Base-by-base conservation (phyloP, 2,329 filamentous ascomycete genomes). In the Mollisiaceae sp. region DNA sequence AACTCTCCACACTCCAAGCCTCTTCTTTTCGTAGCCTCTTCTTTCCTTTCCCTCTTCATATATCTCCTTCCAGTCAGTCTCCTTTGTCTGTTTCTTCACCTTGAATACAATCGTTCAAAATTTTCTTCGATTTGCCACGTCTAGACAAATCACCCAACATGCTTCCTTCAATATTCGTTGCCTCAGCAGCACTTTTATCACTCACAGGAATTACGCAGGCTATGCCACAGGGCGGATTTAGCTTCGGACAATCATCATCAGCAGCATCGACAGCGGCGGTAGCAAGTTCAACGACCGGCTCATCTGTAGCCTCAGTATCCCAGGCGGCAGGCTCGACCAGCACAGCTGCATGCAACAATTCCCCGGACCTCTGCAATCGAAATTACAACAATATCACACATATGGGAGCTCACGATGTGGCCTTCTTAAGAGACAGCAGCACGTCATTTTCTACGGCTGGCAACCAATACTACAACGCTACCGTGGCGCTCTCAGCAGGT, bases 321-420 rank as follows among this genome's bases (percentile, higher is more conserved):
- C 38, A 67, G 61, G 69, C 72, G 43, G 69, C 68, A 27, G 63
- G 55, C n/a, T 65, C 72, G 59, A 71, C 74, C 22, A 65, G 67
- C 36, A 71, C 72, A 52, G 67, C 67, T 45, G 73, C 73, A 32
- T 95, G 92, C 85, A 95, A 95, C 80, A 94, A 94, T 82, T 93
- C 90, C 0, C 90, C 91, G 0, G 80, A 83, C 52, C 85, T 95
- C 47, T 95, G 92, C 81, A 81, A 79, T 67, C 86, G 86, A 69
- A 79, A 85, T 20, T 95, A 95, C 81, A 89, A 87, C 79, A 87
- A 90, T 70, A 85, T 95, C 71, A 94, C 91, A 2, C 85, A 94
- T 76, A 86, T 94, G 74, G 89, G 88, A 27, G 82, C 89, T 8
- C 89, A 91, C 77, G 84, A 91, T 78, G 85, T 84, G 15, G 83